Evolutionary conservation across 1,284 basidiomycete genomes (phyloP), one percentile per base, ranked within the genome.

Genomic region (Trichosporon sp.): DNA sequence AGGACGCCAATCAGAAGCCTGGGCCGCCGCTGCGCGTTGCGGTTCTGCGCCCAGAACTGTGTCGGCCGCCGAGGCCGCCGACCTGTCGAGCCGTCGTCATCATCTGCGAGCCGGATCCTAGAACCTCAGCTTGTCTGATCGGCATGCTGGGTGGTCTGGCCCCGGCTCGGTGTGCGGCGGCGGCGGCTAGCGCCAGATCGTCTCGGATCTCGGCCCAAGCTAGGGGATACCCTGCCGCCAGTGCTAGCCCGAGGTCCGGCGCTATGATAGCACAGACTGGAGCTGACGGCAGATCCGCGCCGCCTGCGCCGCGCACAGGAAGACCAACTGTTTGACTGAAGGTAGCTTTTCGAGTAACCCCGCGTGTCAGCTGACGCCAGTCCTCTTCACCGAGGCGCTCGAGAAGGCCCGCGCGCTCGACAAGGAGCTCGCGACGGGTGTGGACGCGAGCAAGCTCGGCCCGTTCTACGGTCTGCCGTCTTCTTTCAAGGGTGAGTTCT

Each of bases 381-480:
- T 79, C 18, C 23, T 81, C 11, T 80, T 81, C 69, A 29, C 51
- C 3, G 71, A 78, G 31, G 80, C 76, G 0, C 65, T 80, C 11
- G 70, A 66, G 1, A 65, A 70, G 35, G 80, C 80, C 1, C 66
- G 70, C 27, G 47, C 25, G 1, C 72, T 75, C 63, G 80, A 81
- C 44, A 65, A 69, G n/a, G 74, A 71, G 72, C 92, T 90, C 75
- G 84, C 85, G 1, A 73, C 77, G 15, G 91, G 89, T 0, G 75
- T 92, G 29, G 86, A 86, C 21, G 27, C 56, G 9, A 31, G 29
- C 47, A 51, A 51, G 47, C 47, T 51, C 11, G 93, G 93, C 0
- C 88, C 88, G 11, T 85, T 94, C 42, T 91, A 92, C 78, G 93
- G 93, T 31, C 88, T 96, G 18, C 94, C 93, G 4, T 87, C 92